phyloP scores from a whole-genome alignment of 306 rosid genomes.

The Citrullus mucosospermus region DNA sequence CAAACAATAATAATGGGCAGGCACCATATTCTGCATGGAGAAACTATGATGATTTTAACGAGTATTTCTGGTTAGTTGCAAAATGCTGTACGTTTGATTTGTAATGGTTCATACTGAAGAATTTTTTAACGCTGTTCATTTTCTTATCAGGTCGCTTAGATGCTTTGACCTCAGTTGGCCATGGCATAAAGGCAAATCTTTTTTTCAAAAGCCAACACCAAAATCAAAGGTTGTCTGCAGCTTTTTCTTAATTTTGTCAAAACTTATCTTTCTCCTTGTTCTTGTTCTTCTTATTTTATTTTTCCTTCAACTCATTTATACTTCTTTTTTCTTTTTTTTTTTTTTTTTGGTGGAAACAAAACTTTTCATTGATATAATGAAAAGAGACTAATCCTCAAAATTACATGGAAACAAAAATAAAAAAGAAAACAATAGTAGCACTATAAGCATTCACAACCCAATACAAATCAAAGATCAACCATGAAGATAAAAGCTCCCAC shows the following conservation, averaged over 20 bases:
- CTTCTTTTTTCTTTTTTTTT: no score
- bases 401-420: no score
- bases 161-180: constrained; percentile 98
- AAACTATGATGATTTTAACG: constrained; percentile 93
- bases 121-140: not conserved
- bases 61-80: constrained; percentile 69
- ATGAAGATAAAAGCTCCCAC: no score
- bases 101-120: not conserved
- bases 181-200: constrained; percentile 44
- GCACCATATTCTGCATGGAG: constrained; percentile 98
- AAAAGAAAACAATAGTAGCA: no score
- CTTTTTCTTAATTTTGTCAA: not conserved
- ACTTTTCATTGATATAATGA: no score
- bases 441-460: no score
- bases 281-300: not conserved
- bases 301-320: not conserved
- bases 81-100: not conserved
- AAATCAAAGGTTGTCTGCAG: constrained; percentile 54
- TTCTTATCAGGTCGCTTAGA: constrained; percentile 53
- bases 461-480: no score
- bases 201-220: constrained; percentile 61
- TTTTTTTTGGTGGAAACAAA: no score
- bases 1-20: constrained; percentile 64
- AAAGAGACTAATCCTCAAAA: no score
- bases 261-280: not conserved